Conservation (phyloP, 306 rosid species). For the Rosa chinensis region DNA sequence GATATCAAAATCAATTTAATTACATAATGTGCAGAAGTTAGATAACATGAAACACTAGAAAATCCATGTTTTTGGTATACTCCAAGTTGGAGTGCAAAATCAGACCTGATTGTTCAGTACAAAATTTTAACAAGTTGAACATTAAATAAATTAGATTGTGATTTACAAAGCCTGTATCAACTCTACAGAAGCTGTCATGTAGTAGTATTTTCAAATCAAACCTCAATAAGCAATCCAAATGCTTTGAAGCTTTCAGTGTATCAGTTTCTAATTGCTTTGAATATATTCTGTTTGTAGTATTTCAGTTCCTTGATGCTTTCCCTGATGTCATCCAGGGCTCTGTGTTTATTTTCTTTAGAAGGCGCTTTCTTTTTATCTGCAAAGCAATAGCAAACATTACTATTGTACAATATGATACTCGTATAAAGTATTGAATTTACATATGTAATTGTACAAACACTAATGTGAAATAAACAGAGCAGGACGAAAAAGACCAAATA, state of each 20-base stretch:
- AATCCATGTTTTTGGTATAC: too few species aligned
- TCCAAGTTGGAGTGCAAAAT: not conserved
- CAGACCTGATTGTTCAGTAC: not conserved
- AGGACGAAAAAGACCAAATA: not conserved
- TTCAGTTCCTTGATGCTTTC: slow-evolving; percentile 85
- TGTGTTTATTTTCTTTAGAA: slow-evolving; percentile 61
- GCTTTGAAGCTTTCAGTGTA: not conserved
- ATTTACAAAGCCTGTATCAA: not conserved
- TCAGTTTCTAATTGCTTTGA: slow-evolving; percentile 66
- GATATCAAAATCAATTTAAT: too few species aligned
- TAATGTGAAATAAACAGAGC: not conserved
- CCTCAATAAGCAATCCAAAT: not conserved
- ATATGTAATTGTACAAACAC: not conserved
- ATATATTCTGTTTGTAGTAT: slow-evolving; percentile 72
- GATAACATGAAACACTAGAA: too few species aligned
- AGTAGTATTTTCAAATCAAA: not conserved
- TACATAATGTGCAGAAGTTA: too few species aligned
- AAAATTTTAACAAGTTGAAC: not conserved
- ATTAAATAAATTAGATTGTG: not conserved
- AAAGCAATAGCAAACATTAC: slow-evolving; percentile 14
- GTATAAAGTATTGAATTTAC: not conserved
- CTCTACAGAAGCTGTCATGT: not conserved
- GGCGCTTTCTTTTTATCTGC: slow-evolving; percentile 76
- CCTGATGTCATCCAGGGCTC: slow-evolving; percentile 97
- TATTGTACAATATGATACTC: not conserved